Percentiles rank a stretch among this genome's conserved stretches.
Evolutionary conservation across 805 yeast genomes (phyloP).

Genomic region (Ogataea trehalophila): DNA sequence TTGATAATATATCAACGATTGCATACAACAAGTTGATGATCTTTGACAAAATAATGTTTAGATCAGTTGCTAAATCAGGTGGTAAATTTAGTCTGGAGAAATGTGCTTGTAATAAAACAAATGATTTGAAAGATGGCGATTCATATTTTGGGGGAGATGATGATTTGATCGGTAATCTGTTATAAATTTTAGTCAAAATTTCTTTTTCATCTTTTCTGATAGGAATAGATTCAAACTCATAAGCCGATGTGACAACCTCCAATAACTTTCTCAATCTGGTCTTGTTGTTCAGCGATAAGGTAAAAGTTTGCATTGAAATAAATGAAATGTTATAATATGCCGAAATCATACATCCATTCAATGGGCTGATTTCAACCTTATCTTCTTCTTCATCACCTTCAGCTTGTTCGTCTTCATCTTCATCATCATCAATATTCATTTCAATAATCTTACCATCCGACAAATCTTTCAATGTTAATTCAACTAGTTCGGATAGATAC

Average conservation of each 20-base stretch:
- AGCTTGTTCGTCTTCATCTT: conserved; percentile 25
- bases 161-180: conserved; percentile 59
- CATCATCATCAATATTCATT: conserved; percentile 37
- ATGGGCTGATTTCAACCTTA: conserved; percentile 47
- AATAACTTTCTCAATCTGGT: conserved; percentile 58
- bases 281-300: conserved; percentile 43
- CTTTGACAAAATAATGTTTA: conserved; percentile 44
- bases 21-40: conserved; percentile 55
- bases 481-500: conserved; percentile 79
- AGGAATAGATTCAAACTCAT: conserved; percentile 65
- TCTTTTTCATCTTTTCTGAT: conserved; percentile 57
- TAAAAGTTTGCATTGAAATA: conserved; percentile 60
- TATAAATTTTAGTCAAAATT: conserved; percentile 45
- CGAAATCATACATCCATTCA: conserved; percentile 70
- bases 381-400: conserved; percentile 35
- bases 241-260: conserved; percentile 60
- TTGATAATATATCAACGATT: conserved; percentile 67
- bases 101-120: conserved; percentile 75
- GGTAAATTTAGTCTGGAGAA: conserved; percentile 63
- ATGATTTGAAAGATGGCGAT: conserved; percentile 64
- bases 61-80: conserved; percentile 56
- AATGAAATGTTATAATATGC: conserved; percentile 66
- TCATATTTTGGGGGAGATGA: conserved; percentile 28
- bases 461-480: conserved; percentile 61
- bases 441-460: conserved; percentile 58